Evolutionary conservation across 805 yeast species (phyloP), one percentile per base, ranked within the genome.

Genomic region (Kazachstania africana): DNA sequence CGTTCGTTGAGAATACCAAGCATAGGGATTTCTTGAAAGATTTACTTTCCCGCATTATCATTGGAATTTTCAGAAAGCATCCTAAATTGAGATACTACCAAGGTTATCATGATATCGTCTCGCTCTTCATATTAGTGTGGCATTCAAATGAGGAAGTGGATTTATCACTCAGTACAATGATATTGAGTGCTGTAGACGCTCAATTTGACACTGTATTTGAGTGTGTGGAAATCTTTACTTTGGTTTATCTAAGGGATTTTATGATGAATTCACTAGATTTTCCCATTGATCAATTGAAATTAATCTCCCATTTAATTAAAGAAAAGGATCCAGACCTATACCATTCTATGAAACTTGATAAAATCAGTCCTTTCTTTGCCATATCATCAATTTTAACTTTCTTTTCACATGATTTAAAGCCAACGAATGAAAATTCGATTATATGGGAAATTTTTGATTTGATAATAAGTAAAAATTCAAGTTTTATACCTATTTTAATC

Each of bases 61-160:
- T 68, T 10, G 59, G 61, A 13, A 61, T 84, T 2, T 60, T 91
- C 10, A 57, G 83, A 24, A 65, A 62, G 12, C 60, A 76, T 41
- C 87, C 87, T 0, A 45, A 54, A 3, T 59, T 87, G 26, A 63
- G 72, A 36, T 88, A 88, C 54, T 88, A 85, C 53, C 98, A 88
- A 56, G 98, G 98, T 0, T 83, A 69, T 53, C 97, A 88, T 54
- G 97, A 91, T 45, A 62, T 91, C 14, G 85, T 83, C 1, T 66
- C 81, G 23, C 66, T 80, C 4, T 60, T 81, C 5, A 57, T 80
- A 4, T 48, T 78, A 12, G 70, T 78, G 1, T 71, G 74, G 35
- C 52, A 15, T 28, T 8, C 9, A 6, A 23, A 23, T 9, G 6
- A 6, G 10, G 10, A 19, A 10, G 22, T 19, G 10, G 22, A 19